Conservation (phyloP, 73 alveolate species). For the Stentor roeselii region DNA sequence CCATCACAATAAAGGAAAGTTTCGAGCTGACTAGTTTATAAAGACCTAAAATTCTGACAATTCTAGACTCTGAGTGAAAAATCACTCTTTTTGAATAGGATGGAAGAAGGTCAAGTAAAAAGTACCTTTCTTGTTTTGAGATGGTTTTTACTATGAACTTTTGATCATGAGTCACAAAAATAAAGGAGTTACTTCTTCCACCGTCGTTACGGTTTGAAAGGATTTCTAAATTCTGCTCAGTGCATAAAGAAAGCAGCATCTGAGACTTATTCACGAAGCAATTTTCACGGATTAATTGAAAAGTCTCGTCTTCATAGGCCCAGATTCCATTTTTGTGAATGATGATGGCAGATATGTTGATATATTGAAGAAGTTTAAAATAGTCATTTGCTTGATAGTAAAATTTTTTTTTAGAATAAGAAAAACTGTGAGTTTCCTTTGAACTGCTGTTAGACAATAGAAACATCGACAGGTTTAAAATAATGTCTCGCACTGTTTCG, state of each 20-base stretch:
- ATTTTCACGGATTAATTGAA: not conserved
- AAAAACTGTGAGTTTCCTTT: too few species aligned
- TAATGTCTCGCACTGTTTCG: not conserved
- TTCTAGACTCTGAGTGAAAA: not conserved
- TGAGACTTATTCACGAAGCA: not conserved
- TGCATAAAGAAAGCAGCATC: not conserved
- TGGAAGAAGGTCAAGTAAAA: not conserved
- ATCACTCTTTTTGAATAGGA: not conserved
- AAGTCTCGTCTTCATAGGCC: not conserved
- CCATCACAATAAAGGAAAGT: not conserved
- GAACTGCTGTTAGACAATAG: not conserved
- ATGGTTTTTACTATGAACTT: not conserved
- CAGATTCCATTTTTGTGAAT: not conserved
- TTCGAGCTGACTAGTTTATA: not conserved
- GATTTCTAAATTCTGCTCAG: not conserved
- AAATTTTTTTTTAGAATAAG: not conserved
- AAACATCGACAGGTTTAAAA: not conserved
- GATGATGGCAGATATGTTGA: not conserved
- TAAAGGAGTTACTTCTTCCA: constrained; percentile 10
- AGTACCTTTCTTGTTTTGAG: not conserved
- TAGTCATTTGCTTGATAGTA: not conserved
- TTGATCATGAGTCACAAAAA: constrained; percentile 16
- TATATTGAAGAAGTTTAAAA: not conserved
- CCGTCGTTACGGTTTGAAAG: not conserved
- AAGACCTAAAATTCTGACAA: constrained; percentile 16